Percentiles rank a stretch among this genome's conserved stretches.
These are phyloP conservation scores for Dendrobium huoshanense DNA, from an alignment of 106 monocot genomes.

Conservation along the genomic window DNA sequence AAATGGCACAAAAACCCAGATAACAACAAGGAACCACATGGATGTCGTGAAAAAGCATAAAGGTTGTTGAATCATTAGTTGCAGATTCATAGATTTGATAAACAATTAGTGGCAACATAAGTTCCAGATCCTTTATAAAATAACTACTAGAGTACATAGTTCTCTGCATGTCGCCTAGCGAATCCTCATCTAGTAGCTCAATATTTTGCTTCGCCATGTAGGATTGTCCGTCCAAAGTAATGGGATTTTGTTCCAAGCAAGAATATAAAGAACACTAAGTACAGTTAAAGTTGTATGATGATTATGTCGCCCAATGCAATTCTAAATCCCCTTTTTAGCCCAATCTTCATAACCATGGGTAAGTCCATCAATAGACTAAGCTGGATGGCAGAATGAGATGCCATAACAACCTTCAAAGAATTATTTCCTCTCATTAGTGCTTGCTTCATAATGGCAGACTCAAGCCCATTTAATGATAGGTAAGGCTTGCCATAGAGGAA, in stretches of 20 bases:
- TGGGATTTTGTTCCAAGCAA: constrained; percentile 62
- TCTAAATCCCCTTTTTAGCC: constrained; percentile 86
- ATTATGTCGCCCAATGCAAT: constrained; percentile 83
- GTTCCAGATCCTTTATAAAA: constrained; percentile 77
- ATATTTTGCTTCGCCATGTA: no score
- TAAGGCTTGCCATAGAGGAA: constrained; percentile 93
- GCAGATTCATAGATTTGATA: constrained; percentile 58
- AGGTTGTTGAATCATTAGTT: constrained; percentile 10
- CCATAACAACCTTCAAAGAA: constrained; percentile 84
- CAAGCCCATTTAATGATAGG: constrained; percentile 77
- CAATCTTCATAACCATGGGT: constrained; percentile 11
- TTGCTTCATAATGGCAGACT: constrained; percentile 6
- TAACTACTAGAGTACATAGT: constrained; percentile 44
- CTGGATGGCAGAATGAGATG: constrained; percentile 87
- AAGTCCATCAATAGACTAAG: constrained; percentile 82
- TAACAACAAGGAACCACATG: constrained; percentile 91
- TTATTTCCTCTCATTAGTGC: constrained; percentile 65
- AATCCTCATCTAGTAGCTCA: no score
- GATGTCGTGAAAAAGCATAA: constrained; percentile 65
- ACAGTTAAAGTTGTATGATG: constrained; percentile 97
- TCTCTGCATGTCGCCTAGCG: no score
- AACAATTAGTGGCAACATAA: constrained; percentile 71
- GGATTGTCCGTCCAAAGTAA: no score
- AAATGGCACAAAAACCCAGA: constrained; percentile 89
- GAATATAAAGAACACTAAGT: constrained; percentile 95